phyloP scores from a whole-genome alignment of 225 moss, liverwort and hornwort genomes.

The Bryoerythrophyllum caledonicum region DNA sequence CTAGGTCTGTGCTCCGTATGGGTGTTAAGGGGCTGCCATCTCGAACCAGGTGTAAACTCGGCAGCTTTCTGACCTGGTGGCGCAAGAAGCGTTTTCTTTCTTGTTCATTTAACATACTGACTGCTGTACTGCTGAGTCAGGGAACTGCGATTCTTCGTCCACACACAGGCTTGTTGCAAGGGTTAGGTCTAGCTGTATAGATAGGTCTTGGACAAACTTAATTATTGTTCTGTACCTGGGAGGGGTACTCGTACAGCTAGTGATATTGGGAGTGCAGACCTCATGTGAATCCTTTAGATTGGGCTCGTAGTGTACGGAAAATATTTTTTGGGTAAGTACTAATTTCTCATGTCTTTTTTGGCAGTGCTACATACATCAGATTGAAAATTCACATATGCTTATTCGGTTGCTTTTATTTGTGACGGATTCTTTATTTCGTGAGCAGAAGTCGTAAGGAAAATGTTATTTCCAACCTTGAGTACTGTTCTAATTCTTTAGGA shows the following conservation, averaged over 20 bases:
- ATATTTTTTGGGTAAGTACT: too few relatives aligned
- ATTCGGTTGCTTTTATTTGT: too few relatives aligned
- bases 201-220: constrained; percentile 29
- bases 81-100: constrained; percentile 1
- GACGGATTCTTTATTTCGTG: too few relatives aligned
- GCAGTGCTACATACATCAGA: too few relatives aligned
- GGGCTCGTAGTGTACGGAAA: too few relatives aligned
- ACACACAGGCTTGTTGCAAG: constrained; percentile 27
- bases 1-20: constrained; percentile 4
- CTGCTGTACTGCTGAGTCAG: constrained; percentile 16
- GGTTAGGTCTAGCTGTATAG: constrained; percentile 33
- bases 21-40: constrained; percentile 5
- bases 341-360: too few relatives aligned
- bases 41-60: too few relatives aligned
- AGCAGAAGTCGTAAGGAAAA: too few relatives aligned
- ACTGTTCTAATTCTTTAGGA: too few relatives aligned
- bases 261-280: constrained; percentile 20
- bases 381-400: too few relatives aligned
- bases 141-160: constrained; percentile 9
- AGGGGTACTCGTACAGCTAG: constrained; percentile 27
- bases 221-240: constrained; percentile 27
- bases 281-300: constrained; percentile 19
- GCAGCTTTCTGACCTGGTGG: constrained; percentile 6
- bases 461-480: too few relatives aligned
- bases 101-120: constrained; percentile 19